Base-by-base conservation (phyloP, 768 basidiomycete species). In the Hericium alpestre region DNA sequence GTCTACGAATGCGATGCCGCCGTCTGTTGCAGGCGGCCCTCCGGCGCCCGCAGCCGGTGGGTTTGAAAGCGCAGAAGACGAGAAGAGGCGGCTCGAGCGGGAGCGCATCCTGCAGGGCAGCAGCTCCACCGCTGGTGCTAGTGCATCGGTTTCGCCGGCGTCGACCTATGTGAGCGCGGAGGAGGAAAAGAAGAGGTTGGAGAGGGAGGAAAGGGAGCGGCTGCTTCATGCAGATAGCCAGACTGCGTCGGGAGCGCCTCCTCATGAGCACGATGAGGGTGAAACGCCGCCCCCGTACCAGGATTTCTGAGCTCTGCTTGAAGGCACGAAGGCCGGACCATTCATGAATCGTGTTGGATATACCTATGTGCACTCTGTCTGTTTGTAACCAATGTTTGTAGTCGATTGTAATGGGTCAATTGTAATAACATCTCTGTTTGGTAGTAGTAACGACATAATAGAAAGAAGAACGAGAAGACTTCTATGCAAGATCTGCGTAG, bases 161-260 rank as follows among this genome's bases (percentile, higher is more conserved):
- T 59, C 67, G 15, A 48, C 57, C 16, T 65, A 69, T 27, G 80
- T 81, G 65, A 72, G 72, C 55, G 79, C 82, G 0, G 79, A 78
- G 53, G 79, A 82, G 4, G 82, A 84, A 73, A 84, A 84, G 75
- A 75, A 70, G 65, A 69, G 83, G 20, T 62, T 81, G 52, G 84
- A 87, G 67, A 77, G 79, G 48, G 84, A 88, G 64, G 83, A 86
- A 63, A 72, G 83, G 53, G 87, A 87, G 61, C 73, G 77, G 20
- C 61, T 83, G 49, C 54, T 58, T 1, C 39, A 18, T 4, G 25
- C 53, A 20, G 27, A 32, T 43, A 20, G 16, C 20, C 3, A 22
- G 39, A 13, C 25, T n/a, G 58, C 41, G 11, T 8, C 46, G 18
- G 27, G 27, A 4, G 27, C 15, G 64, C 53, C 69, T 64, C 72